Conservation (phyloP, 108 stramenopile species). For the Aurantiochytrium sp. region DNA sequence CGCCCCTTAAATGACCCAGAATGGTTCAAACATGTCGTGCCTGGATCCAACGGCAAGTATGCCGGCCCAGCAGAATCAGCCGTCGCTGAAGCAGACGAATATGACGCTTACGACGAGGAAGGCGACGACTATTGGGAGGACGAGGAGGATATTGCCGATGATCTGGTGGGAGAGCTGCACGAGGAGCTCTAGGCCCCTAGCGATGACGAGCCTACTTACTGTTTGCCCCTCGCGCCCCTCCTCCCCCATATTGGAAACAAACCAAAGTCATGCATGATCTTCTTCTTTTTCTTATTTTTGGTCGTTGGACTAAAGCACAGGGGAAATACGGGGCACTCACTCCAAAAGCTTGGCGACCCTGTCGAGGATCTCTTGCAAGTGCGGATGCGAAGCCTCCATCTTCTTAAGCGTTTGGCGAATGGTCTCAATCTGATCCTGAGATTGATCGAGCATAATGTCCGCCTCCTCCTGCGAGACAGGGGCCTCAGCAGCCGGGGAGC, state of each 20-base stretch:
- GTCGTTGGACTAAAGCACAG: background rate
- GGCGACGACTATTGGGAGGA: constrained; percentile 34
- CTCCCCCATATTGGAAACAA: too few species aligned
- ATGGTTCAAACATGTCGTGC: background rate
- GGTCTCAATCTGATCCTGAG: background rate
- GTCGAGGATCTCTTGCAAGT: background rate
- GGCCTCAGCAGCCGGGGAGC: background rate
- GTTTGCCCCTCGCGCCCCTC: too few species aligned
- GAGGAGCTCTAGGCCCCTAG: background rate
- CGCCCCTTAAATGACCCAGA: constrained; percentile 40
- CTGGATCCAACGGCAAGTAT: background rate
- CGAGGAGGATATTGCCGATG: constrained; percentile 19
- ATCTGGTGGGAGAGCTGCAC: background rate
- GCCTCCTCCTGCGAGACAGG: background rate
- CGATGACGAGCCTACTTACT: too few species aligned
- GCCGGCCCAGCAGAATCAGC: background rate
- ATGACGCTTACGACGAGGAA: constrained; percentile 23
- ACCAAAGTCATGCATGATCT: too few species aligned
- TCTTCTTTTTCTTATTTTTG: too few species aligned
- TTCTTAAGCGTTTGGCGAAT: background rate
- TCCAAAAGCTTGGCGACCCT: background rate
- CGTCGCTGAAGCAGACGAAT: background rate
- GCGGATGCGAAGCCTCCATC: background rate
- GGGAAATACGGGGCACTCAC: background rate
- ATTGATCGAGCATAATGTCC: constrained; percentile 23